A percentile compares a stretch with the other conserved stretches of the same genome.
These are phyloP conservation scores for Dendrobium huoshanense DNA, from an alignment of 106 monocot species.

Conservation along the genomic window DNA sequence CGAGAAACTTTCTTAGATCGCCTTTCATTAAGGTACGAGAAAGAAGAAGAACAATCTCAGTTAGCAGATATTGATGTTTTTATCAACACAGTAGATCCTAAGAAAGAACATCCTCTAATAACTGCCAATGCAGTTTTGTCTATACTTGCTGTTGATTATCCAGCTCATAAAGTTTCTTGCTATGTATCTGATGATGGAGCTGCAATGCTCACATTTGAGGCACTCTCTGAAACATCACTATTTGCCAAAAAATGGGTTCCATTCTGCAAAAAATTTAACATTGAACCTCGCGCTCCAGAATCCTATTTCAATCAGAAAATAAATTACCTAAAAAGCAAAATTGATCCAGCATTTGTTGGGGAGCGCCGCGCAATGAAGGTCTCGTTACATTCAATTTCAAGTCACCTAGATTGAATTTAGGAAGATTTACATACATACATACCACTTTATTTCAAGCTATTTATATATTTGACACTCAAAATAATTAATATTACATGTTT, in stretches of 20 bases:
- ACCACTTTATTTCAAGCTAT: too few species aligned
- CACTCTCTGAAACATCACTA: constrained; percentile 26
- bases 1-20: constrained; percentile 71
- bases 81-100: constrained; percentile 19
- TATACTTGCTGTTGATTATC: constrained; percentile 24
- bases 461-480: too few species aligned
- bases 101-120: constrained; percentile 22
- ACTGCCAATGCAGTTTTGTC: constrained; percentile 23
- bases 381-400: not conserved
- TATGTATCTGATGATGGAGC: constrained; percentile 33
- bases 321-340: constrained; percentile 25
- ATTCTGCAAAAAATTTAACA: constrained; percentile 24
- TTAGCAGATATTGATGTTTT: constrained; percentile 21
- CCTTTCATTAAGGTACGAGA: constrained; percentile 46
- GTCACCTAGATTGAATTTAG: not conserved
- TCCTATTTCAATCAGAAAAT: constrained; percentile 25
- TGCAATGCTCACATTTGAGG: constrained; percentile 27
- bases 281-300: constrained; percentile 30
- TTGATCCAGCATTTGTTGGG: constrained; percentile 24
- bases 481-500: too few species aligned
- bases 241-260: constrained; percentile 32
- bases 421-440: too few species aligned
- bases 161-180: constrained; percentile 22
- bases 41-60: constrained; percentile 15
- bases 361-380: constrained; percentile 29